phyloP scores from a whole-genome alignment of 192 early-diverging fungal genomes.

The Linnemannia schmuckeri region DNA sequence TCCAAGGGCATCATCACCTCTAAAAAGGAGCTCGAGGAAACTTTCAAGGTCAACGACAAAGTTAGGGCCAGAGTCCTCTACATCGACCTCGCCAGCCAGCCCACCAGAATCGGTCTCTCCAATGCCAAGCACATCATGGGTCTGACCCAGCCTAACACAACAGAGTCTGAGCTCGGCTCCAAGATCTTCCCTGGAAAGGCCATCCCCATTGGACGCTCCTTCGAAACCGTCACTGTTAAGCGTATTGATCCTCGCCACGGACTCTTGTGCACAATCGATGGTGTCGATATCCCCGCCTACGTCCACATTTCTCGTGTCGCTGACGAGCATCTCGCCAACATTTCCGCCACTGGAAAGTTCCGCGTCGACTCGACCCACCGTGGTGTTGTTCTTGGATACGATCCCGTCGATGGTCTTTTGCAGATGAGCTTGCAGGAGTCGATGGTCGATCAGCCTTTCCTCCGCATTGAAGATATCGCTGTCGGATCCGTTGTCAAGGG shows the following conservation, averaged over 20 bases:
- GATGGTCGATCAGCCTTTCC: slow-evolving; percentile 76
- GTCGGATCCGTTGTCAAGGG: slow-evolving; percentile 69
- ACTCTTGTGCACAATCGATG: slow-evolving; percentile 69
- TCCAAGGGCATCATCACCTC: slow-evolving; percentile 54
- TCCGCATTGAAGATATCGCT: slow-evolving; percentile 77
- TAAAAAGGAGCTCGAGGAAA: slow-evolving; percentile 62
- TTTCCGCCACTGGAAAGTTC: slow-evolving; percentile 70
- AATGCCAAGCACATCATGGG: slow-evolving; percentile 68
- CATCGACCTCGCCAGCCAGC: slow-evolving; percentile 73
- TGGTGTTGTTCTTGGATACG: slow-evolving; percentile 84
- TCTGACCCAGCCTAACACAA: slow-evolving; percentile 35
- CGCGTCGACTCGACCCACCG: slow-evolving; percentile 78
- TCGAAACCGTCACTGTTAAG: slow-evolving; percentile 73
- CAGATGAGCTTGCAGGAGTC: slow-evolving; percentile 78
- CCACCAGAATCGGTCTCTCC: slow-evolving; percentile 73
- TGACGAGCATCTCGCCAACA: slow-evolving; percentile 70
- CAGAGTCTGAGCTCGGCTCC: slow-evolving; percentile 21
- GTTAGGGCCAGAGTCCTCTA: slow-evolving; percentile 81
- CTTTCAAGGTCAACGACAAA: slow-evolving; percentile 72
- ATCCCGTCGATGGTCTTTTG: slow-evolving; percentile 80
- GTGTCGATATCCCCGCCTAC: slow-evolving; percentile 64
- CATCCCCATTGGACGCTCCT: slow-evolving; percentile 79
- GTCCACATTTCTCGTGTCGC: slow-evolving; percentile 78
- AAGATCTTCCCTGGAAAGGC: slow-evolving; percentile 56
- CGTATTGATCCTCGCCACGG: slow-evolving; percentile 75